Percentiles rank a stretch among this genome's conserved stretches.
These are phyloP conservation scores for Kwoniella europaea DNA, from an alignment of 768 basidiomycete species.

Conservation along the genomic window DNA sequence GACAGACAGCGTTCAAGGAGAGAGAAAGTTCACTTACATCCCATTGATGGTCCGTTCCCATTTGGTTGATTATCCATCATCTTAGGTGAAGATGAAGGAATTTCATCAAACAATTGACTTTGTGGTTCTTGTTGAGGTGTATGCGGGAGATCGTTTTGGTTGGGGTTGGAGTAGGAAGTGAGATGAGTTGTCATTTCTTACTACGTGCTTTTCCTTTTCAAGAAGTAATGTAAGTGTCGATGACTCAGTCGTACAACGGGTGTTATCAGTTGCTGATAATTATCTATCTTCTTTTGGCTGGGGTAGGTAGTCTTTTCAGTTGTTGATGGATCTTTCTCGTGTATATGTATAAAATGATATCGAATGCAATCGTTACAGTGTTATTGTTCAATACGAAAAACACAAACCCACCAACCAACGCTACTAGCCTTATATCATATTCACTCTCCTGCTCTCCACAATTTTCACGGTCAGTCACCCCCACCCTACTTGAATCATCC, in stretches of 20 bases:
- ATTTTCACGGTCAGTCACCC: neutral
- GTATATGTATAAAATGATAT: neutral
- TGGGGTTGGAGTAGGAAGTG: neutral
- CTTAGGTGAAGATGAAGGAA: neutral
- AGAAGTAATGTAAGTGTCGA: no score
- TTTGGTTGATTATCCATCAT: constrained; percentile 8
- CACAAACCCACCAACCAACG: no score
- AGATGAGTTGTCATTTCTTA: constrained; percentile 6
- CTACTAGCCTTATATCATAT: no score
- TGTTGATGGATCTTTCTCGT: neutral
- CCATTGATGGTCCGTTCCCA: neutral
- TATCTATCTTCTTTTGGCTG: neutral
- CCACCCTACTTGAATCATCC: neutral
- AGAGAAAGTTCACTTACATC: neutral
- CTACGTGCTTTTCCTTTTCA: neutral
- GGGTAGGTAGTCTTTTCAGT: no score
- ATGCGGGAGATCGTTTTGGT: constrained; percentile 9
- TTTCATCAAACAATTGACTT: neutral
- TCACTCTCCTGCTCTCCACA: no score
- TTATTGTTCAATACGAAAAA: no score
- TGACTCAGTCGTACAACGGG: no score
- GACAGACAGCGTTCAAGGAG: no score
- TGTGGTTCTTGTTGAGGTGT: constrained; percentile 7
- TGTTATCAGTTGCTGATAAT: no score
- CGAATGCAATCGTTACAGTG: no score